Evolutionary conservation across 257 asterid species (phyloP), one percentile per base, ranked within the genome.

Genomic region (Eustoma russellianum): DNA sequence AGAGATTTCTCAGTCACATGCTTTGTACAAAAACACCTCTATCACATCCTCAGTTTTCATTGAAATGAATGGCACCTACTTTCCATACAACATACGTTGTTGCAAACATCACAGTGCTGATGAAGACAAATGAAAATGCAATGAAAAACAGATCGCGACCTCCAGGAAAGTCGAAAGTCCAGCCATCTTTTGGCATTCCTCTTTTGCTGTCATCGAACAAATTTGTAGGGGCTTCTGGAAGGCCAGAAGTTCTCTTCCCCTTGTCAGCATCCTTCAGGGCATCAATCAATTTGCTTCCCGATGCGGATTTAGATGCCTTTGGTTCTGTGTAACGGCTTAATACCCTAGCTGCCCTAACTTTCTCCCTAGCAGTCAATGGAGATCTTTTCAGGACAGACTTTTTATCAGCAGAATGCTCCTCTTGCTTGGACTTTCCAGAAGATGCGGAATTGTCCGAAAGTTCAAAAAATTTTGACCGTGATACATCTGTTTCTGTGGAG

Each of bases 11-110:
- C 87, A 66, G 33, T 5, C 30, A 24, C 47, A 15, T 53, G 17
- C 33, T 40, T 7, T 1, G 17, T 16, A 35, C 46, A 34, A 53
- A 17, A 33, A n/a, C 6, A 52, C 33, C 16, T 43, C 48, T 8
- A 9, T 55, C 13, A 55, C 50, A 55, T 41, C 9, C 71, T 75
- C 61, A 86, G 51, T 65, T 51, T 65, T 90, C 98, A 54, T 86
- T 86, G 81, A 83, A 90, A 75, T 90, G 98, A 46, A 90, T 90
- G 56, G 89, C 98, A 55, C 96, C 98, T 7, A 78, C 77, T 72
- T 90, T 90, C 96, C 96, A 90, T 48, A 90, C 98, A 19, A 90
- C 11, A 65, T 57, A 86, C 0, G 98, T 86, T 2, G 98, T 90
- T 17, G 82, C 86, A 68, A 90, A 83, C 98, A 90, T 90, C 33